Base-by-base conservation (phyloP, 345 rosid genomes). In the Populus alba region DNA sequence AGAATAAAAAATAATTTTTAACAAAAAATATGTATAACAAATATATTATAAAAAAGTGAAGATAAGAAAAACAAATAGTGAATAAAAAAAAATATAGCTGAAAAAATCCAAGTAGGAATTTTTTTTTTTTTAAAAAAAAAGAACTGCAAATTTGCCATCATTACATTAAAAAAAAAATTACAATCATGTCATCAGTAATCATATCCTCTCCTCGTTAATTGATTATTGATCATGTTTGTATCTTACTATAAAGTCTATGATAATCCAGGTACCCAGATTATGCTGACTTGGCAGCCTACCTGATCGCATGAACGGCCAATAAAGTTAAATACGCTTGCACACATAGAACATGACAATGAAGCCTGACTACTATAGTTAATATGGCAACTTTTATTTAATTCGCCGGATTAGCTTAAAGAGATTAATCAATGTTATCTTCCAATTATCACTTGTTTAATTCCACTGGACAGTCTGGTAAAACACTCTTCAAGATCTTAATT, bases 341-440 rank as follows among this genome's bases (percentile, higher is more conserved):
- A 3, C 3, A 0, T 11, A 59, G 70, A n/a, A 37, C 43, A 20
- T 37, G 70, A 37, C 29, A 57, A 57, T 3, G 27, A 57, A 10
- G 29, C 15, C 63, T 57, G 12, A 0, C 12, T 33, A 20, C 10
- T 53, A 1, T 8, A 53, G 59, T 20, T 47, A 47, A 15, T 1
- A 15, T 47, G 13, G 51, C 23, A 6, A 0, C 2, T 12, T 15
- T 25, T 70, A 4, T 49, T 47, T 71, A 49, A 13, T 11, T 22
- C 23, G 47, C 39, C 3, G 12, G 47, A 75, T 66, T 75, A 66
- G 27, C 22, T 7, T 4, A 20, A 17, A 27, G 49, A 70, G 73
- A 2, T 38, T 68, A 67, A 76, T 68, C 39, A 22, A 75, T 66
- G 39, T 67, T 75, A 67, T 75, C 66, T 66, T 53, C 61, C 15